Evolutionary conservation across 169 alveolate species (phyloP), one percentile per base, ranked within the genome.

Genomic region (Blepharisma undulans): DNA sequence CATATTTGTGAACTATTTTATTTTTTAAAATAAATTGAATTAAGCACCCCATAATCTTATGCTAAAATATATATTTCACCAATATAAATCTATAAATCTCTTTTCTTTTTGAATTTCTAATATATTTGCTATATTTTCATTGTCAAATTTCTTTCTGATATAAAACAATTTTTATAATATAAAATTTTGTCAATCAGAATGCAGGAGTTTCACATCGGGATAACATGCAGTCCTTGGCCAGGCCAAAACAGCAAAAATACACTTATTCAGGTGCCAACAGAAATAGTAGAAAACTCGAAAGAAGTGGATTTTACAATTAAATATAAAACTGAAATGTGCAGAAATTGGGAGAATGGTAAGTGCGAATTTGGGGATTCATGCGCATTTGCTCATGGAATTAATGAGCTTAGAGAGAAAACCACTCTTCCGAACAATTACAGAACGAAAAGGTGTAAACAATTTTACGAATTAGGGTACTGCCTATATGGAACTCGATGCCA

Each of bases 401-500:
- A 95, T 72, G 97, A 96, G 84, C 85, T 96, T 25, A 79, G 95
- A 80, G 92, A 95, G 92, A 89, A 76, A 79, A 81, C 91, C 72
- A 90, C 88, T 33, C 77, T 96, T 74, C 94, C 96, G 36, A 71
- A 34, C 36, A 94, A 96, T 85, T 96, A 94, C 85, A 95, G 94
- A 92, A 90, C 98, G 32, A 96, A 95, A 84, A 79, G 90, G 14
- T 96, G 98, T 76, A 93, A 93, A 72, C 94, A 96, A 85, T 96
- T 92, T 91, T 93, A 92, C 85, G 96, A 96, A 48, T 61, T 81
- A 12, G 93, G 94, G 3, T 96, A 90, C 85, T 96, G 98, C 92
- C 90, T 94, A 5, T 96, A 96, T 90, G 98, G 98, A 8, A 66
- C 81, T 36, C 87, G 98, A 80, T 96, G 97, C 92, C 95, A 96